phyloP scores from a whole-genome alignment of 169 alveolate genomes.

The Eimeria zaria region DNA sequence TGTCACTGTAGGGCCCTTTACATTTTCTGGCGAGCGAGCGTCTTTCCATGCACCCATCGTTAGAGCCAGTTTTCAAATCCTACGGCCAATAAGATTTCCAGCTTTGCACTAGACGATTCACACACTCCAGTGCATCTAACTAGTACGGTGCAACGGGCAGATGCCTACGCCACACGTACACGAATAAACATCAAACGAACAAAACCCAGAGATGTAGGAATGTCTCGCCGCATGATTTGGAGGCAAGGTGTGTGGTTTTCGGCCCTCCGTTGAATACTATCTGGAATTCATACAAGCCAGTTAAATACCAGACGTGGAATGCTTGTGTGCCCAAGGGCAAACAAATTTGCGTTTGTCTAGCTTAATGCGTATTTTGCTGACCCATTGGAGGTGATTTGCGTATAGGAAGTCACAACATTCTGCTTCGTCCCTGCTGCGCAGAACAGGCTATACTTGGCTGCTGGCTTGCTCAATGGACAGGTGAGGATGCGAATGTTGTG shows the following conservation, averaged over 20 bases:
- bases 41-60: background rate
- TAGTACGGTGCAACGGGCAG: background rate
- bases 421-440: slow-evolving; percentile 45
- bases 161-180: background rate
- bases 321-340: background rate
- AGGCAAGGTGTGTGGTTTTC: background rate
- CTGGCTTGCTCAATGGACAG: slow-evolving; percentile 76
- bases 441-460: slow-evolving; percentile 46
- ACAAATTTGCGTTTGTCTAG: background rate
- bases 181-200: background rate
- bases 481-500: background rate
- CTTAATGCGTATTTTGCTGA: background rate
- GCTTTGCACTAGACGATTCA: background rate
- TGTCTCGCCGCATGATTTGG: background rate
- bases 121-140: background rate
- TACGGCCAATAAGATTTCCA: background rate
- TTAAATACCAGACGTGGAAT: background rate
- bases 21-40: background rate
- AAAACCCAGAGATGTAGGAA: background rate
- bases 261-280: background rate
- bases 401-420: slow-evolving; percentile 51
- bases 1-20: background rate
- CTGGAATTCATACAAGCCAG: background rate
- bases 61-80: background rate
- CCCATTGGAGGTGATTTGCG: background rate